A percentile compares a stretch with the other conserved stretches of the same genome.
phyloP scores from a whole-genome alignment of 192 early-diverging fungal species.

The Coemansia sp. region DNA sequence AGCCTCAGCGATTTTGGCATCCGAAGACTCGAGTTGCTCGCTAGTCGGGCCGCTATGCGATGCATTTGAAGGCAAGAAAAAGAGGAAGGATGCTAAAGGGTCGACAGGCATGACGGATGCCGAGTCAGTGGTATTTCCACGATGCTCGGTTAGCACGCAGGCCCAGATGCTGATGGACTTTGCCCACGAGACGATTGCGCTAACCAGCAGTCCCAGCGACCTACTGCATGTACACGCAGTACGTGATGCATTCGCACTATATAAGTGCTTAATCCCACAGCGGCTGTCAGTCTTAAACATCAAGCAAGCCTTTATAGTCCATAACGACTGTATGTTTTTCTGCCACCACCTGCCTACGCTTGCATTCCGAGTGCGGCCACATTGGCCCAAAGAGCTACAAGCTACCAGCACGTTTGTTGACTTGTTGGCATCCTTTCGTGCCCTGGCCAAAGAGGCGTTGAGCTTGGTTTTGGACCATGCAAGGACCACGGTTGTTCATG shows the following conservation, averaged over 20 bases:
- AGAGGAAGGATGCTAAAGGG: too few relatives aligned
- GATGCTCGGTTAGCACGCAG: constrained; percentile 38
- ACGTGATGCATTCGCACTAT: constrained; percentile 46
- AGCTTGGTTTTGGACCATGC: constrained; percentile 21
- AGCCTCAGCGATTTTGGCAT: constrained; percentile 26
- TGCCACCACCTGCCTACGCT: constrained; percentile 39
- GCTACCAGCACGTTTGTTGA: constrained; percentile 43
- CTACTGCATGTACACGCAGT: constrained; percentile 39
- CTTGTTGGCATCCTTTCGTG: constrained; percentile 34
- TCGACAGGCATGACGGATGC: too few relatives aligned
- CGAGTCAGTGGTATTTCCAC: constrained; percentile 11
- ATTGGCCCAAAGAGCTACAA: constrained; percentile 28
- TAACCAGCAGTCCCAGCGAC: constrained; percentile 13
- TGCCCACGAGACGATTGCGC: constrained; percentile 40
- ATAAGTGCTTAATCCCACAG: constrained; percentile 32
- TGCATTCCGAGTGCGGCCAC: constrained; percentile 22
- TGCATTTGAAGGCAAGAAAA: too few relatives aligned
- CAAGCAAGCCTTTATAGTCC: constrained; percentile 39
- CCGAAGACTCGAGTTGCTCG: too few relatives aligned
- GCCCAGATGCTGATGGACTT: constrained; percentile 50
- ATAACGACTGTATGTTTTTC: constrained; percentile 51
- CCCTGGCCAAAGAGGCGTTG: constrained; percentile 20
- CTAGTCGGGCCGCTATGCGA: too few relatives aligned
- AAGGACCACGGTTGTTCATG: constrained; percentile 11
- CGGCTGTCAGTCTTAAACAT: constrained; percentile 12